Evolutionary conservation across 108 stramenopile genomes (phyloP).

Genomic region (Halocafeteria seosinensis): DNA sequence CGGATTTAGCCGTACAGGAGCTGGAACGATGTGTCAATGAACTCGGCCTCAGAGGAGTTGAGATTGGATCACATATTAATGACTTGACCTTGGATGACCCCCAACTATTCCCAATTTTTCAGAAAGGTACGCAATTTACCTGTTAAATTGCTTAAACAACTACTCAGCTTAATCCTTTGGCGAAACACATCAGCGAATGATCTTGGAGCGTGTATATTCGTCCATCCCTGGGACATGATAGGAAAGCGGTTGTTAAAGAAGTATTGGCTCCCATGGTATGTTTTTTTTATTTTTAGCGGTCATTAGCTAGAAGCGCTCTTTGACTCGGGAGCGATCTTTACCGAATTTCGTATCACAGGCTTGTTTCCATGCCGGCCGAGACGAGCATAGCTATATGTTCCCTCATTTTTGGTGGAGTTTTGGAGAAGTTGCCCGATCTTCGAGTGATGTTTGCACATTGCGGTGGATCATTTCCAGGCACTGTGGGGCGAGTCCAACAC

Average conservation of each 20-base stretch:
- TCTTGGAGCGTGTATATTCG: slow-evolving; percentile 1
- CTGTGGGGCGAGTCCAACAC: slow-evolving; percentile 7
- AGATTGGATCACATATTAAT: slow-evolving; percentile 13
- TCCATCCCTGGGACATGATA: slow-evolving; percentile 12
- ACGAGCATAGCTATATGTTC: neutral
- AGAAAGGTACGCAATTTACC: slow-evolving; percentile 1
- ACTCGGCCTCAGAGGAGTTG: slow-evolving; percentile 2
- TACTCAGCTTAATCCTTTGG: no score
- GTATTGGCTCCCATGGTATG: slow-evolving; percentile 2
- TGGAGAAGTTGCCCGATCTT: slow-evolving; percentile 8
- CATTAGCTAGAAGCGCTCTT: no score
- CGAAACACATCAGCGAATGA: no score
- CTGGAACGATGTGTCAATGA: slow-evolving; percentile 10
- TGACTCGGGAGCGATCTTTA: no score
- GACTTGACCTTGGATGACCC: slow-evolving; percentile 11
- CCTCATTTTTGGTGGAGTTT: slow-evolving; percentile 11
- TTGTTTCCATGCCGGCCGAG: slow-evolving; percentile 16
- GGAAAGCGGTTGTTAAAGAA: neutral
- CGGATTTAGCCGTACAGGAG: slow-evolving; percentile 11
- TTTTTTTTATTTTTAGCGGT: no score
- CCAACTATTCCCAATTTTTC: slow-evolving; percentile 2
- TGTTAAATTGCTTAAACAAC: no score
- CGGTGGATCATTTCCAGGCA: slow-evolving; percentile 2
- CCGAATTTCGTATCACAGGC: no score
- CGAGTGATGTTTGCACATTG: slow-evolving; percentile 14